Base-by-base conservation (phyloP, 305 asterid genomes). In the Fraxinus xanthoxyloides region DNA sequence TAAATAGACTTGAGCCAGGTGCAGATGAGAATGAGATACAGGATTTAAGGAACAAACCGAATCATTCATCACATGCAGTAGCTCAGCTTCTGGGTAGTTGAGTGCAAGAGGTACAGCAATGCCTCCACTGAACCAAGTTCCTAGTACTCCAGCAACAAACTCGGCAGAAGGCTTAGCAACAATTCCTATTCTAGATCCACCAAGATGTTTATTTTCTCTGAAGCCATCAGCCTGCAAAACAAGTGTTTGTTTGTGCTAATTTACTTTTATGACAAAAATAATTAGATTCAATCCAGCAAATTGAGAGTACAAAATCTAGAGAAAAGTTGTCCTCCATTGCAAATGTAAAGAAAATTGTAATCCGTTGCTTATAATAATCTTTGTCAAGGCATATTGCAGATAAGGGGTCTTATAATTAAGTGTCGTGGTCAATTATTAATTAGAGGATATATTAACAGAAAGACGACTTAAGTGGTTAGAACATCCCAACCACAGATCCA, bases 91-190 rank as follows among this genome's bases (percentile, higher is more conserved):
- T 3, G 99, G 99, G 84, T 95, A 95, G 94, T 97, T 93, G 80
- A 95, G 93, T 48, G 99, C 99, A 26, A 95, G 97, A 79, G 99
- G 99, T 28, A 95, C 99, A 0, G 98, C 98, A 82, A 94, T 95
- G 78, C 98, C 97, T 79, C 99, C 97, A 85, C 97, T 86, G 77
- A 92, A 89, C 99, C 99, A 95, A 56, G 97, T 93, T 69, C 95
- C 99, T 76, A 95, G 92, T 34, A 95, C 84, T 81, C 92, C 98
- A 76, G 98, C 97, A 51, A 95, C 97, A 84, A 95, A 95, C 88
- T 95, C 99, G 0, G 98, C 91, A 76, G 92, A 89, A 75, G 99
- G 98, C 90, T 94, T 95, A 63, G 99, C 97, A 51, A 95, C 92
- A 84, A 95, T 90, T 80, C 98, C 99, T 35, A 95, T 88, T 87